Conservation (phyloP, 495 filamentous ascomycete genomes). For the Penicillium flavigenum region DNA sequence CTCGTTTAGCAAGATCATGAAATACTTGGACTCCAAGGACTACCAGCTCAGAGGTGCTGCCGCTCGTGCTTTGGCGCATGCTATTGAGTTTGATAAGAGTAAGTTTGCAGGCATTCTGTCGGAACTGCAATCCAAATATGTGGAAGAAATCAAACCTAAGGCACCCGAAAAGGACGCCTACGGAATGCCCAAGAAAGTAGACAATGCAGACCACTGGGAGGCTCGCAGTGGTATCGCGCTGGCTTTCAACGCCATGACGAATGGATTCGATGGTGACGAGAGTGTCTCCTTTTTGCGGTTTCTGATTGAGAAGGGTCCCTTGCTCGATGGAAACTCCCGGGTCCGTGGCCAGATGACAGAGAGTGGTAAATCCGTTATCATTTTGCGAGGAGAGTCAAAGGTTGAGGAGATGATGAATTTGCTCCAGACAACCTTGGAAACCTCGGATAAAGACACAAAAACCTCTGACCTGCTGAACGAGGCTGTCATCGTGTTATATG, state of each 20-base stretch:
- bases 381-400: slow-evolving; percentile 69
- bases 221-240: slow-evolving; percentile 81
- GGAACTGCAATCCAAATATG: slow-evolving; percentile 66
- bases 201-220: slow-evolving; percentile 87
- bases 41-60: slow-evolving; percentile 79
- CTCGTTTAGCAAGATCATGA: slow-evolving; percentile 62
- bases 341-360: slow-evolving; percentile 93
- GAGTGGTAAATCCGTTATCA: slow-evolving; percentile 78
- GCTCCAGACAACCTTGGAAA: slow-evolving; percentile 80
- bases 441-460: slow-evolving; percentile 73
- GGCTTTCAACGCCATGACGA: slow-evolving; percentile 77
- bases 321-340: slow-evolving; percentile 71
- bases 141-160: slow-evolving; percentile 74
- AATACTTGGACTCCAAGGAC: slow-evolving; percentile 77
- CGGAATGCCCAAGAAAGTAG: slow-evolving; percentile 85
- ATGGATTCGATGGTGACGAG: slow-evolving; percentile 62
- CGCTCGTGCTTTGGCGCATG: slow-evolving; percentile 75
- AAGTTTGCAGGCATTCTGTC: slow-evolving; percentile 58
- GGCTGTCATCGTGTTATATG: slow-evolving; percentile 95
- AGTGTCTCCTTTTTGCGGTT: slow-evolving; percentile 79
- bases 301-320: slow-evolving; percentile 77
- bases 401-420: slow-evolving; percentile 90
- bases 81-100: slow-evolving; percentile 56
- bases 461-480: slow-evolving; percentile 87
- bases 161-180: slow-evolving; percentile 82